Base-by-base conservation (phyloP, 495 filamentous ascomycete genomes). In the Pseudoneurospora amorphoporcata region DNA sequence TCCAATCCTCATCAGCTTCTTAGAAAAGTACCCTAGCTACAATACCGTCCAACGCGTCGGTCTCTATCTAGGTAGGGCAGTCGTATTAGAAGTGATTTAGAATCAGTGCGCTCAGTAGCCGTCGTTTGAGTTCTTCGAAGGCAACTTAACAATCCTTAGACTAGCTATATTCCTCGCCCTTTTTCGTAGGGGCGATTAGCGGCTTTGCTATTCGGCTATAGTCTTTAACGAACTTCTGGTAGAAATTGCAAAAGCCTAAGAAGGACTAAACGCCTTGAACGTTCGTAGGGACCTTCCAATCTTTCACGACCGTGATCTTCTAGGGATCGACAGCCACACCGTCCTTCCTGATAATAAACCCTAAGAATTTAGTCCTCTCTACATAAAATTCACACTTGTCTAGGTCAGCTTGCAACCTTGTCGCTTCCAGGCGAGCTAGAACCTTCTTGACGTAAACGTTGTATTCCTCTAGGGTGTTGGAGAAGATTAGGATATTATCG, bases 301-400 rank as follows among this genome's bases (percentile, higher is more conserved):
- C 23, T 38, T 39, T 32, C 14, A 70, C 53, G 3, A 40, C 43
- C 6, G 8, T 45, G 5, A 71, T 37, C 32, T 72, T 72, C 16
- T 29, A 7, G 12, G 43, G 61, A 1, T 72, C 35, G 4, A 68
- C 23, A 3, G 32, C 19, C 8, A 75, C 40, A 5, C 69, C 40
- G 7, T 75, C 38, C 0, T 42, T 75, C 12, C 39, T 39, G 35
- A 79, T 76, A 72, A 80, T 77, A 47, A 79, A 73, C 0, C 77
- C 74, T 1, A 81, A 58, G 68, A 70, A 81, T 58, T 79, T 76
- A 9, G 73, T 77, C 35, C 73, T 65, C 1, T 38, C 74, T 32
- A 75, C 71, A 29, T 74, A n/a, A 65, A 82, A 81, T 42, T 81
- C 71, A 68, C 71, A 77, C 69, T 81, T 81, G 39, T 75, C 78